Conservation (phyloP, 2,329 filamentous ascomycete genomes). For the Talaromyces sp. region DNA sequence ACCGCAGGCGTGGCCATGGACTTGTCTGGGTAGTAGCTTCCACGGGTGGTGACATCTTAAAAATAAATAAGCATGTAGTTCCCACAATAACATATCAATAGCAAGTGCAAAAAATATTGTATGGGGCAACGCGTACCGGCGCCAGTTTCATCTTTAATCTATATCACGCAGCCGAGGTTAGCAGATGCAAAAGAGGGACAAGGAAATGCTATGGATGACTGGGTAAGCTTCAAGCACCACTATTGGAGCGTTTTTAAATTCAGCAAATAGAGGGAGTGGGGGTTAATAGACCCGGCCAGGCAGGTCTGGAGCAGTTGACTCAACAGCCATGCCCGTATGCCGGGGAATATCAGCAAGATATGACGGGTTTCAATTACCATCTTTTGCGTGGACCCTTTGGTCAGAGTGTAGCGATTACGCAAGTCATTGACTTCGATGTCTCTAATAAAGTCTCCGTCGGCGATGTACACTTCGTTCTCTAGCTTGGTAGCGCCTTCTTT, state of each 20-base stretch:
- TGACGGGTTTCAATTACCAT: constrained; percentile 87
- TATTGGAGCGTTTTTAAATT: constrained; percentile 33
- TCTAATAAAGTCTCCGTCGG: constrained; percentile 96
- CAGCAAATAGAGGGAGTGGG: constrained; percentile 16
- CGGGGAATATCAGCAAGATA: constrained; percentile 60
- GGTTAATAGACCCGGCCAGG: constrained; percentile 17
- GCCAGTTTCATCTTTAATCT: constrained; percentile 99
- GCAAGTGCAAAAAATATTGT: constrained; percentile 26
- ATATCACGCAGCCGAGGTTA: constrained; percentile 83
- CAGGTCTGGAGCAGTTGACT: constrained; percentile 11
- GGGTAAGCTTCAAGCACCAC: constrained; percentile 64
- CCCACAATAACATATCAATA: constrained; percentile 33
- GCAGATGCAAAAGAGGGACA: constrained; percentile 78
- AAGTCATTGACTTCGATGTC: constrained; percentile 99
- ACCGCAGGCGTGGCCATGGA: constrained; percentile 92
- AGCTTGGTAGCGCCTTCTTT: constrained; percentile 51
- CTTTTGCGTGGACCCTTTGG: constrained; percentile 95
- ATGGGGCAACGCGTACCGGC: constrained; percentile 74
- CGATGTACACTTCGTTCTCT: constrained; percentile 85
- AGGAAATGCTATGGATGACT: constrained; percentile 53
- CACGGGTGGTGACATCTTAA: constrained; percentile 97
- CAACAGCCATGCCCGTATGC: constrained; percentile 31
- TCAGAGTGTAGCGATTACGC: constrained; percentile 92
- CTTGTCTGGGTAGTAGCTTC: constrained; percentile 95
- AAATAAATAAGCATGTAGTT: constrained; percentile 55